Percentiles rank a stretch among this genome's conserved stretches.
Conservation (phyloP, 129 eudicot species). For the Erigeron canadensis region DNA sequence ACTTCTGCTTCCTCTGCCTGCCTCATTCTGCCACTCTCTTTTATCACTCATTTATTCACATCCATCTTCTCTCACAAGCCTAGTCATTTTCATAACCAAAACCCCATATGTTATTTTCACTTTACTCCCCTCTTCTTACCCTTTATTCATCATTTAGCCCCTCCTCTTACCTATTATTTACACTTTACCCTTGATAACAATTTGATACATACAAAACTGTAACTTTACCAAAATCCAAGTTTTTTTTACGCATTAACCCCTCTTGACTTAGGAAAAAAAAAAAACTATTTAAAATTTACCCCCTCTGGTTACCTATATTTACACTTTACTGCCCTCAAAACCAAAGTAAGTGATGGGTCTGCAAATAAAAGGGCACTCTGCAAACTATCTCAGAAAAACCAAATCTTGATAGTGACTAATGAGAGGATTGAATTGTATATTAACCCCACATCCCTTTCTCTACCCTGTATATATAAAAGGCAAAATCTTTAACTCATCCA, state of each 20-base stretch:
- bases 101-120: background rate
- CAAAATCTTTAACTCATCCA: constrained; percentile 9
- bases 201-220: too few relatives aligned
- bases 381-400: constrained; percentile 36
- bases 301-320: background rate
- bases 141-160: background rate
- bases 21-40: constrained; percentile 17
- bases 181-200: background rate
- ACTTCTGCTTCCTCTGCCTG: constrained; percentile 15
- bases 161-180: background rate
- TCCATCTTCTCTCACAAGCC: constrained; percentile 35
- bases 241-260: too few relatives aligned
- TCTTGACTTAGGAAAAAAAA: too few relatives aligned
- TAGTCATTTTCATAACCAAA: constrained; percentile 35
- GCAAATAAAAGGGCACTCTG: constrained; percentile 33
- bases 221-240: too few relatives aligned
- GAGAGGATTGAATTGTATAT: constrained; percentile 27
- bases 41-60: constrained; percentile 39
- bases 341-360: constrained; percentile 30
- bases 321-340: background rate
- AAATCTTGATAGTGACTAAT: constrained; percentile 41
- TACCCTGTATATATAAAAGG: constrained; percentile 23
- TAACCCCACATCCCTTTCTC: constrained; percentile 33
- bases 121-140: background rate
- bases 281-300: background rate